Evolutionary conservation across 352 stramenopile species (phyloP), one percentile per base, ranked within the genome.

Genomic region (Globisporangium alternatum): DNA sequence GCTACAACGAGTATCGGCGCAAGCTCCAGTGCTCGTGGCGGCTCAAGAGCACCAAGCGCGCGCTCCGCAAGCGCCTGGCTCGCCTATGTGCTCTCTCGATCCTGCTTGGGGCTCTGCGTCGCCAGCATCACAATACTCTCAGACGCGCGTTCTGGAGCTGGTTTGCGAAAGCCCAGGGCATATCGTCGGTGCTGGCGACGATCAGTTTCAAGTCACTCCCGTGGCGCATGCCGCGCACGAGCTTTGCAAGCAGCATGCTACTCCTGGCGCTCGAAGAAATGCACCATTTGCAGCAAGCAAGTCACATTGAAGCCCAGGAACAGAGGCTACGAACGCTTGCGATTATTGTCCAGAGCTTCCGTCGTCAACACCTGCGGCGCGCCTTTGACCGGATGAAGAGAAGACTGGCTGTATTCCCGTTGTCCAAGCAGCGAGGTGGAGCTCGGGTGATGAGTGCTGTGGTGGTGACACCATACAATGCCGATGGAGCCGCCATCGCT

Each of bases 91-190:
- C 59, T 1, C 28, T 76, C 43, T 56, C 60, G 19, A 57, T 60
- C n/a, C 68, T 85, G 21, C 30, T 69, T 13, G 56, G 67, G 1
- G 58, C 60, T 33, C 25, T 88, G 30, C 57, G 55, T 7, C 76
- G 66, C 21, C 77, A 67, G 6, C 62, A 83, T 55, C 61, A 48
- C 10, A 33, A 21, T 1, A 25, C 64, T 0, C 49, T 75, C 19
- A 77, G 70, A 17, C 74, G 69, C 49, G 64, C 80, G 19, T 39
- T 87, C 12, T 89, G 80, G 77, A 48, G 49, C n/a, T 89, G 80
- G 80, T 77, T 87, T 47, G 60, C 67, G 3, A 58, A 45, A 21
- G 57, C 71, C 3, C 77, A 83, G 30, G 19, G 37, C 41, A 65
- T 67, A 22, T 79, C 75, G 7, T 56, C 39, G 0, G 51, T 66